Base-by-base conservation (phyloP, 163 green algal genomes). In the Prototheca wickerhamii region DNA sequence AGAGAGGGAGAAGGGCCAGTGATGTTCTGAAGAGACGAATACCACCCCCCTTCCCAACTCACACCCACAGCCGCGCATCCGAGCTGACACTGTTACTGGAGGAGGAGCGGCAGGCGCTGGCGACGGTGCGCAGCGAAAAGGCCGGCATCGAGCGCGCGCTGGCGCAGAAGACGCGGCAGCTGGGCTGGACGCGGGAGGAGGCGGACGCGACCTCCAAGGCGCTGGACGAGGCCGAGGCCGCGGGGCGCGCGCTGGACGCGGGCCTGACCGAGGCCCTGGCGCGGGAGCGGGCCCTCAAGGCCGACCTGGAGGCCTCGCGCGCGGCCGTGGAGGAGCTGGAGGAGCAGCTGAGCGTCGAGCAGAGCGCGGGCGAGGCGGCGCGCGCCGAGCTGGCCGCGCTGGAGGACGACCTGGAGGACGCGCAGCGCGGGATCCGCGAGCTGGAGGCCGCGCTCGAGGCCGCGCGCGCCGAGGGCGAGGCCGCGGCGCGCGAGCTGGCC, bases 191-290 rank as follows among this genome's bases (percentile, higher is more conserved):
- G 12, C 49, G 44, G 58, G 46, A 65, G 53, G 73, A 80, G 51
- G 64, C 65, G 20, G 73, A 64, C 1, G 64, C 62, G 10, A 74
- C 73, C 3, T 28, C 44, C 0, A 70, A 80, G 68, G 68, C 70
- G 18, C 62, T 77, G 12, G 37, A 71, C 12, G 73, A 80, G 64
- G 73, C 73, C 4, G 25, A 30, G 10, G 65, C 78, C 56, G 60
- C 73, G 40, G 52, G 71, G 43, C 54, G 51, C n/a, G 35, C 65
- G 65, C 61, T 81, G 56, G 40, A 57, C 26, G 55, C 29, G 4
- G 26, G 26, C 3, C 33, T 30, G n/a, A 64, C 44, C 32, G 28
- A 50, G 1, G 50, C 43, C 28, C 58, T 72, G 26, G 28, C 43
- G 32, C 46, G 42, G 21, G 55, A 67, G 46, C 34, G 53, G 32